Conservation (phyloP, 306 rosid species). For the Hippophae tibetana region DNA sequence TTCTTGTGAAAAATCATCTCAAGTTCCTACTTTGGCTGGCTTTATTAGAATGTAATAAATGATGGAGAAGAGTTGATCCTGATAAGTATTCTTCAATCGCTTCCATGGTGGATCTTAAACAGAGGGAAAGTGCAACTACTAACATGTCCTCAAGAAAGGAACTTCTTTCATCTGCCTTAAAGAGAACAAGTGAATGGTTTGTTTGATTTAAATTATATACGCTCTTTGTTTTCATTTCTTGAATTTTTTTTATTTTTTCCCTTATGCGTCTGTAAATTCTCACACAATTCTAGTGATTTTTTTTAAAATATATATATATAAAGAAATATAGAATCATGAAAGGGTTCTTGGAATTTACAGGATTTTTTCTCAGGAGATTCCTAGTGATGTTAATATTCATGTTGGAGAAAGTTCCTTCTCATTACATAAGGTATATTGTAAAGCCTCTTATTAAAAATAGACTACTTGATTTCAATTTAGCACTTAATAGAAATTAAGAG, state of each 20-base stretch:
- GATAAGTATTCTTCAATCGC: slow-evolving; percentile 23
- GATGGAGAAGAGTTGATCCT: slow-evolving; percentile 27
- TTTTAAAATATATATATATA: slow-evolving; percentile 2
- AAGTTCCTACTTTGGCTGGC: slow-evolving; percentile 14
- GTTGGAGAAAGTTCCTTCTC: slow-evolving; percentile 74
- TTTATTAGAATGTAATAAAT: slow-evolving; percentile 16
- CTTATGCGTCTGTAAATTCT: neutral
- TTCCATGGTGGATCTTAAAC: slow-evolving; percentile 51
- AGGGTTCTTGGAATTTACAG: slow-evolving; percentile 35
- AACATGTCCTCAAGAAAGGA: slow-evolving; percentile 61
- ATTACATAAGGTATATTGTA: slow-evolving; percentile 72
- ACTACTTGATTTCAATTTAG: too few relatives aligned
- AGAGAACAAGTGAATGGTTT: slow-evolving; percentile 95
- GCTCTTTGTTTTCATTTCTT: neutral
- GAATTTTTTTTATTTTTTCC: neutral
- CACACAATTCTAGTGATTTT: slow-evolving; percentile 1
- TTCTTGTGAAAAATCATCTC: slow-evolving; percentile 16
- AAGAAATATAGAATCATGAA: neutral
- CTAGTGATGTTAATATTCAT: slow-evolving; percentile 69
- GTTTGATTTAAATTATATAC: slow-evolving; percentile 2
- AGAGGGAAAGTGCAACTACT: slow-evolving; percentile 28
- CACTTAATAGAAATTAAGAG: too few relatives aligned
- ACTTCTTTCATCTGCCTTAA: slow-evolving; percentile 73
- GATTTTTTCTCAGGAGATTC: slow-evolving; percentile 96
- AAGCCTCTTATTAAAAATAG: neutral